Conservation (phyloP, 495 filamentous ascomycete genomes). For the Pyronema domesticum region DNA sequence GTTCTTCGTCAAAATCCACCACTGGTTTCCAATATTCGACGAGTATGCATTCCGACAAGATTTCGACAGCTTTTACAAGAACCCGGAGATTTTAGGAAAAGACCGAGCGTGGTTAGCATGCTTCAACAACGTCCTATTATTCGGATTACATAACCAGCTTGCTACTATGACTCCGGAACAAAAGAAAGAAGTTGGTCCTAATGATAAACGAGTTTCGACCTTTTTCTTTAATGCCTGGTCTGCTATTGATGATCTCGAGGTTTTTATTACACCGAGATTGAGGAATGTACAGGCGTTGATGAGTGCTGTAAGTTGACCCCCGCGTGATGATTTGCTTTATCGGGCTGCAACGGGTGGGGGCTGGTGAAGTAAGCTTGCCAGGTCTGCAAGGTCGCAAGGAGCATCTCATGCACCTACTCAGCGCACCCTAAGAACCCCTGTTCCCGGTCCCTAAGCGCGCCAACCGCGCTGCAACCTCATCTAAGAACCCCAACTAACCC, state of each 20-base stretch:
- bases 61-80: constrained; percentile 15
- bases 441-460: too few species aligned
- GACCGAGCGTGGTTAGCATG: constrained; percentile 22
- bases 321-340: background rate
- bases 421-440: too few species aligned
- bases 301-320: constrained; percentile 8
- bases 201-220: background rate
- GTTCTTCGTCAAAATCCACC: constrained; percentile 15
- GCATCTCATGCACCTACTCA: background rate
- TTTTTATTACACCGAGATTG: constrained; percentile 18
- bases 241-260: constrained; percentile 19
- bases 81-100: constrained; percentile 8
- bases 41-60: constrained; percentile 9
- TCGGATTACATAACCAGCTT: constrained; percentile 13
- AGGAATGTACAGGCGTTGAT: constrained; percentile 20
- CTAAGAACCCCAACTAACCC: too few species aligned
- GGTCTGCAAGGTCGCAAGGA: background rate
- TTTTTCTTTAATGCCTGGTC: constrained; percentile 21
- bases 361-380: too few species aligned
- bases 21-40: constrained; percentile 23
- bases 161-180: background rate
- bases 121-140: constrained; percentile 23
- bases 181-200: background rate
- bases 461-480: too few species aligned
- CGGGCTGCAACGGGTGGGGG: background rate